Evolutionary conservation across 106 monocot genomes (phyloP).

Genomic region (Cymbidium sinense): DNA sequence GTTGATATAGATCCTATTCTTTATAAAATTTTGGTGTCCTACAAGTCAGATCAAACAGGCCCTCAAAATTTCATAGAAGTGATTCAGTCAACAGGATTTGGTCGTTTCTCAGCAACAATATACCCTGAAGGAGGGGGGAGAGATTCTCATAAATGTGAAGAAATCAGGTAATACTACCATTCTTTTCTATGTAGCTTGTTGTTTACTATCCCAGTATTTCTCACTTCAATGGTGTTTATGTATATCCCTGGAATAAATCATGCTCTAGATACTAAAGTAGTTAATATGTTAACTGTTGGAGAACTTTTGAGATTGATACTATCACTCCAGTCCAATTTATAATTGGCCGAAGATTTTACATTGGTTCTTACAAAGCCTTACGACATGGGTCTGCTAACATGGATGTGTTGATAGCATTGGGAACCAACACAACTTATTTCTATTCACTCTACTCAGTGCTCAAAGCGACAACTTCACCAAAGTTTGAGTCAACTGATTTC

Average conservation of each 20-base stretch:
- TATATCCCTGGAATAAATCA: constrained; percentile 29
- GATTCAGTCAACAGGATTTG: constrained; percentile 48
- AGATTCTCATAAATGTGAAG: constrained; percentile 32
- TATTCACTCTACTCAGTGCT: constrained; percentile 21
- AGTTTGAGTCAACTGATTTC: constrained; percentile 11
- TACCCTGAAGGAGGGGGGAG: constrained; percentile 57
- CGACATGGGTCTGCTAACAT: constrained; percentile 26
- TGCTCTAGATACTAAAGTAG: constrained; percentile 30
- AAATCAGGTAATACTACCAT: constrained; percentile 55
- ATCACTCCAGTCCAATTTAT: constrained; percentile 22
- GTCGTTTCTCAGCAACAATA: constrained; percentile 49
- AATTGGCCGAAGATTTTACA: constrained; percentile 21
- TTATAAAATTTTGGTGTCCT: constrained; percentile 60
- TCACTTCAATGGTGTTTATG: constrained; percentile 20
- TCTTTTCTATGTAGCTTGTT: constrained; percentile 78
- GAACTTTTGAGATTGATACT: constrained; percentile 16
- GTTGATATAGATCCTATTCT: constrained; percentile 33
- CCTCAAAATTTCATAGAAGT: constrained; percentile 74
- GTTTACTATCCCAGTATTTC: constrained; percentile 41
- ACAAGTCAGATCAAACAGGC: constrained; percentile 74
- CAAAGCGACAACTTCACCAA: constrained; percentile 5
- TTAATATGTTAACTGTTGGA: constrained; percentile 13
- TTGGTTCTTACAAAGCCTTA: constrained; percentile 20
- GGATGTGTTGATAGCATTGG: constrained; percentile 25
- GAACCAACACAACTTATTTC: constrained; percentile 24